Conservation (phyloP, 2,329 filamentous ascomycete species). For the Botrytis galanthina region DNA sequence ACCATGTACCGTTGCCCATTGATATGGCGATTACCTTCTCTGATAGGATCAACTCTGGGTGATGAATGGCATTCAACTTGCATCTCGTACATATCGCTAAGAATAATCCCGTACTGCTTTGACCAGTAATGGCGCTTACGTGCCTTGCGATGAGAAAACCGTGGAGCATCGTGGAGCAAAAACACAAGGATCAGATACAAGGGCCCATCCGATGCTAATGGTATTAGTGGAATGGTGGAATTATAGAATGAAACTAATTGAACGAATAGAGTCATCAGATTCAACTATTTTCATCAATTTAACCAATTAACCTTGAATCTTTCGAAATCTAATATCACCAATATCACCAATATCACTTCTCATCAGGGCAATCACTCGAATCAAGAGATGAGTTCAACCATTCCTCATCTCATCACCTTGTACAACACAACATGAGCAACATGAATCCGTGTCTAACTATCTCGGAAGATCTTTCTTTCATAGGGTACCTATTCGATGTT, state of each 20-base stretch:
- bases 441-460: not conserved
- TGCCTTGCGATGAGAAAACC: constrained; percentile 7
- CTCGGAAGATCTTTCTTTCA: not conserved
- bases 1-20: constrained; percentile 4
- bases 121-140: constrained; percentile 17
- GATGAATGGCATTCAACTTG: constrained; percentile 11
- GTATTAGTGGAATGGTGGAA: not conserved
- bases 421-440: constrained; percentile 14
- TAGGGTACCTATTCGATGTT: constrained; percentile 5
- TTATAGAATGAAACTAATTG: not conserved
- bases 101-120: constrained; percentile 12
- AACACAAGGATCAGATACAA: not conserved
- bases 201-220: not conserved
- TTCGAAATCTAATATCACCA: not conserved
- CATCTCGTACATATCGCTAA: constrained; percentile 16
- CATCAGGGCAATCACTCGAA: constrained; percentile 5
- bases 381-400: constrained; percentile 10
- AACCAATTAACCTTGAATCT: not conserved
- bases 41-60: constrained; percentile 8
- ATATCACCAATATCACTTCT: not conserved
- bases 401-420: constrained; percentile 7
- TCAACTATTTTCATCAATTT: not conserved
- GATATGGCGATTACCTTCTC: not conserved
- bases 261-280: not conserved
- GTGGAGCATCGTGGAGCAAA: not conserved